These are phyloP conservation scores for Dothideomycetes sp. DNA, from an alignment of 2,329 filamentous ascomycete species.

Conservation along the genomic window DNA sequence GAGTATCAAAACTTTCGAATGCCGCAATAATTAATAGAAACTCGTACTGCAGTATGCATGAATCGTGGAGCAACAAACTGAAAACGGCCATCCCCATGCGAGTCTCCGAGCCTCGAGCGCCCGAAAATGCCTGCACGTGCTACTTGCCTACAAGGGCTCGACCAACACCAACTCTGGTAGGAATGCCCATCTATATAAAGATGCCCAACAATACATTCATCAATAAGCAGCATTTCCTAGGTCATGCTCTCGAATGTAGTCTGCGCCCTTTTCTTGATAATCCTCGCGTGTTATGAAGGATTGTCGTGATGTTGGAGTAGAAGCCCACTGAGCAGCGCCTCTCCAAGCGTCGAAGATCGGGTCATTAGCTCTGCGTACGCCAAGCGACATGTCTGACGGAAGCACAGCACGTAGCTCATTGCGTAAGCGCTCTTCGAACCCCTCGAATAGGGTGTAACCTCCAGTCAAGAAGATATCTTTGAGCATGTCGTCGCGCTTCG, in stretches of 20 bases:
- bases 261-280: slow-evolving; percentile 82
- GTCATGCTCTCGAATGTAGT: slow-evolving; percentile 69
- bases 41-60: slow-evolving; percentile 2
- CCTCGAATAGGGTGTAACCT: slow-evolving; percentile 78
- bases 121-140: too few species aligned
- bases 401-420: slow-evolving; percentile 64
- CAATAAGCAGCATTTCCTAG: slow-evolving; percentile 31
- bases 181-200: slow-evolving; percentile 5
- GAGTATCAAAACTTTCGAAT: too few species aligned
- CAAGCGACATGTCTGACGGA: slow-evolving; percentile 58
- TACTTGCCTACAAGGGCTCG: too few species aligned
- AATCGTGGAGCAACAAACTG: slow-evolving; percentile 7
- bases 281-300: slow-evolving; percentile 70
- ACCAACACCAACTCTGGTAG: too few species aligned
- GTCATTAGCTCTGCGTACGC: slow-evolving; percentile 64
- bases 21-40: slow-evolving; percentile 7
- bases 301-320: slow-evolving; percentile 45
- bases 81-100: slow-evolving; percentile 13
- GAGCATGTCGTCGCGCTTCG: slow-evolving; percentile 59
- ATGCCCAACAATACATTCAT: slow-evolving; percentile 9
- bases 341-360: slow-evolving; percentile 84
- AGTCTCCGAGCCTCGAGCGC: slow-evolving; percentile 4
- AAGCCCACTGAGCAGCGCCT: slow-evolving; percentile 80
- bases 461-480: slow-evolving; percentile 88
- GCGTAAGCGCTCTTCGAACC: slow-evolving; percentile 74